phyloP scores from a whole-genome alignment of 1,284 basidiomycete genomes.

The Erythrobasidium hasegawianum region DNA sequence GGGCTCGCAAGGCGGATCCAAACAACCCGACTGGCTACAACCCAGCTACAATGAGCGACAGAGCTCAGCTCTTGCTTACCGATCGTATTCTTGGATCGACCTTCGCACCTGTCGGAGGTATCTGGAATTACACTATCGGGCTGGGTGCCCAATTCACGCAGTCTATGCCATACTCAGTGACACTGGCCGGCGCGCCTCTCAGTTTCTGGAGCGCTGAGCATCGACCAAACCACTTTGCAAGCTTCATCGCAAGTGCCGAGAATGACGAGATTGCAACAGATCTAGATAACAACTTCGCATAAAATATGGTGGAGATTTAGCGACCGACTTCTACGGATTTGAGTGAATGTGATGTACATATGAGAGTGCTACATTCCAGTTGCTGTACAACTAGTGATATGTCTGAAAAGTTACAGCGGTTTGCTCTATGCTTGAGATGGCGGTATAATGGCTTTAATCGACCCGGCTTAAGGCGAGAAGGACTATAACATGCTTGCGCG shows the following conservation, averaged over 20 bases:
- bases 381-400: no score
- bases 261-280: constrained; percentile 12
- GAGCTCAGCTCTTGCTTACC: constrained; percentile 88
- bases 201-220: constrained; percentile 96
- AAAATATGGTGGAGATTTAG: background rate
- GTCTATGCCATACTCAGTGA: constrained; percentile 77
- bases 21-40: constrained; percentile 62
- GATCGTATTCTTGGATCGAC: constrained; percentile 64
- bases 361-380: background rate
- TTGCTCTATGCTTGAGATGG: no score
- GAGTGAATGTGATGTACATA: background rate
- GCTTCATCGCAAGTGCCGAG: constrained; percentile 37
- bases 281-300: constrained; percentile 29
- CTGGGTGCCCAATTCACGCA: constrained; percentile 87
- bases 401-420: no score
- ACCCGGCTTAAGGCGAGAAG: no score
- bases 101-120: constrained; percentile 57
- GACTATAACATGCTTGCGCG: no score
- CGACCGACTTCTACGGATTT: background rate
- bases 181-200: constrained; percentile 75
- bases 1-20: constrained; percentile 73
- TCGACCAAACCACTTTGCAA: constrained; percentile 57
- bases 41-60: constrained; percentile 87
- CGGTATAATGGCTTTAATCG: no score
- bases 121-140: constrained; percentile 73